A percentile compares a stretch with the other conserved stretches of the same genome.
phyloP scores from a whole-genome alignment of 495 filamentous ascomycete genomes.

The Parathielavia appendiculata region DNA sequence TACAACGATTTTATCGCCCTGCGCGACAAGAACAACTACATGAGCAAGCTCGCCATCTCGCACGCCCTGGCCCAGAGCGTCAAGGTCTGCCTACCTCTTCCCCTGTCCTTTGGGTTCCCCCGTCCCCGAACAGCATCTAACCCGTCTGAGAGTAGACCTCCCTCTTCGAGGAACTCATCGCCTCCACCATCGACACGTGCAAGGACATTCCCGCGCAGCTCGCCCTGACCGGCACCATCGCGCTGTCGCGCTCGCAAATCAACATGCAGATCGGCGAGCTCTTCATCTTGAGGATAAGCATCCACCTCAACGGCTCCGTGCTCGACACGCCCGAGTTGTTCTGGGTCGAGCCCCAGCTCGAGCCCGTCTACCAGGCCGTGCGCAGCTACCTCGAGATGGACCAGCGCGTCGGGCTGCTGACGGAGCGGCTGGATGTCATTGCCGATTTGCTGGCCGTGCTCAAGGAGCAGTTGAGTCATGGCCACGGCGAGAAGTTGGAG shows the following conservation, averaged over 20 bases:
- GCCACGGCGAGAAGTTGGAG: constrained; percentile 92
- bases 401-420: constrained; percentile 84
- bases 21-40: constrained; percentile 88
- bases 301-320: constrained; percentile 93
- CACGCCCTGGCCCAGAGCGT: constrained; percentile 93
- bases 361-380: constrained; percentile 92
- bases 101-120: neutral
- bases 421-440: constrained; percentile 87
- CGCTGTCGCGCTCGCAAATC: constrained; percentile 76
- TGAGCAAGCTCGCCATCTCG: constrained; percentile 95
- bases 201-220: constrained; percentile 88
- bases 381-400: constrained; percentile 97
- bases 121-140: constrained; percentile 10
- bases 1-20: constrained; percentile 99
- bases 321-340: constrained; percentile 97
- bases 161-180: constrained; percentile 93
- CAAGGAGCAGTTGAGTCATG: constrained; percentile 92
- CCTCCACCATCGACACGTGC: constrained; percentile 82
- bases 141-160: constrained; percentile 59
- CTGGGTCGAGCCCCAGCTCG: constrained; percentile 95
- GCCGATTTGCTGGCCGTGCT: constrained; percentile 89
- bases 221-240: constrained; percentile 83
- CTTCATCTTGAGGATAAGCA: constrained; percentile 94
- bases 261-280: constrained; percentile 99
- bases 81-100: constrained; percentile 48